Evolutionary conservation across 306 rosid genomes (phyloP).

Genomic region (Castanospermum australe): DNA sequence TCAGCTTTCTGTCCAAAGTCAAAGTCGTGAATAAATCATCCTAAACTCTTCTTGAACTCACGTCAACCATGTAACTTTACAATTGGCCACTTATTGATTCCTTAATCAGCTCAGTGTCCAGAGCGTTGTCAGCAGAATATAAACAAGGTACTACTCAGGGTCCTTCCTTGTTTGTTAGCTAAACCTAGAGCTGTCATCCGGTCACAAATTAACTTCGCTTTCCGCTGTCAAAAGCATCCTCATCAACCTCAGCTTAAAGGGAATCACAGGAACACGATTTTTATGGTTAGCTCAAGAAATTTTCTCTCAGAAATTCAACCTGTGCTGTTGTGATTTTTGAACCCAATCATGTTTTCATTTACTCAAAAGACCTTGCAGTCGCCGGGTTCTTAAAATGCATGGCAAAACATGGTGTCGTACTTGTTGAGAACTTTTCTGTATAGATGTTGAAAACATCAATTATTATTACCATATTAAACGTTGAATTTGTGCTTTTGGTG

Average conservation of each 20-base stretch:
- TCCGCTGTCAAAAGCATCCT: not conserved
- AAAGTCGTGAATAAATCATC: conserved; percentile 2
- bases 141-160: not conserved
- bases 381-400: not conserved
- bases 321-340: not conserved
- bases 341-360: not conserved
- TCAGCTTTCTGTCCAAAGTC: conserved; percentile 40
- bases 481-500: conserved; percentile 5
- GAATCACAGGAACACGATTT: not conserved
- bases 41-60: not conserved
- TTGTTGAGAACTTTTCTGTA: not conserved
- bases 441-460: not conserved
- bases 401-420: not conserved
- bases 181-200: not conserved
- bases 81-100: conserved; percentile 12
- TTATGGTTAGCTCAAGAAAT: too few species aligned
- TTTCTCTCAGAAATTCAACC: not conserved
- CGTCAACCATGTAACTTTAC: conserved; percentile 14
- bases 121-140: not conserved
- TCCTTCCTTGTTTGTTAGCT: not conserved
- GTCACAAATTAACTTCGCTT: not conserved
- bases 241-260: not conserved
- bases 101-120: not conserved
- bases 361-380: not conserved
- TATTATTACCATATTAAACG: not conserved